phyloP scores from a whole-genome alignment of 2,329 filamentous ascomycete genomes.

The Annulohypoxylon truncatum region DNA sequence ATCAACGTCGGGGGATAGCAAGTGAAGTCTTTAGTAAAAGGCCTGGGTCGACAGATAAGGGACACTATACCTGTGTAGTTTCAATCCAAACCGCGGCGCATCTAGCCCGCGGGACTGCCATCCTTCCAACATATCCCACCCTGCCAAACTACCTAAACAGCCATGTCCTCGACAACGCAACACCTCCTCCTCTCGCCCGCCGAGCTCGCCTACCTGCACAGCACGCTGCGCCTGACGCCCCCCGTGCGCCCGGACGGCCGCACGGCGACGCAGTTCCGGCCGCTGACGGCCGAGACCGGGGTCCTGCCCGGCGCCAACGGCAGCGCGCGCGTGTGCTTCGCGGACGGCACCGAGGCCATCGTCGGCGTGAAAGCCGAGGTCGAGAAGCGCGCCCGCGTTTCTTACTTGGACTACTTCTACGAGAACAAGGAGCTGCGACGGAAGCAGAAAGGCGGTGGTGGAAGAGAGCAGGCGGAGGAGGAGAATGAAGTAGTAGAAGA shows the following conservation, averaged over 20 bases:
- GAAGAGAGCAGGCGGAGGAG: slow-evolving; percentile 44
- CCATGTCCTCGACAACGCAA: slow-evolving; percentile 68
- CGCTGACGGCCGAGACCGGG: slow-evolving; percentile 88
- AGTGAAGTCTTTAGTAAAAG: background rate
- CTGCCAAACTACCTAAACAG: background rate
- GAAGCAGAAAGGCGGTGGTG: slow-evolving; percentile 45
- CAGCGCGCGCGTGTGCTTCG: slow-evolving; percentile 91
- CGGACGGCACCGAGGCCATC: slow-evolving; percentile 94
- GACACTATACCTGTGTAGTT: background rate
- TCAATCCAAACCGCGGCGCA: no score
- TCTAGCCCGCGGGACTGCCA: background rate
- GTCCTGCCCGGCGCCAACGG: slow-evolving; percentile 92
- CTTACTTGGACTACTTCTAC: slow-evolving; percentile 42
- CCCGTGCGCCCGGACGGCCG: slow-evolving; percentile 93
- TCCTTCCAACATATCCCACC: background rate
- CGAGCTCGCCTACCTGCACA: slow-evolving; percentile 95
- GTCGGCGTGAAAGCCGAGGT: slow-evolving; percentile 97
- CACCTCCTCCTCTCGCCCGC: slow-evolving; percentile 88
- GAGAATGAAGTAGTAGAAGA: slow-evolving; percentile 41
- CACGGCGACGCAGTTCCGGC: slow-evolving; percentile 85
- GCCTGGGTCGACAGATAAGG: background rate
- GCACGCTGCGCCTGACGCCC: slow-evolving; percentile 81
- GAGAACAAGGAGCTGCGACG: slow-evolving; percentile 42
- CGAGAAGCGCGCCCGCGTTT: slow-evolving; percentile 68
- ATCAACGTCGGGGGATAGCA: background rate